phyloP scores from a whole-genome alignment of 2,329 filamentous ascomycete species.

The Aspergillus persii region DNA sequence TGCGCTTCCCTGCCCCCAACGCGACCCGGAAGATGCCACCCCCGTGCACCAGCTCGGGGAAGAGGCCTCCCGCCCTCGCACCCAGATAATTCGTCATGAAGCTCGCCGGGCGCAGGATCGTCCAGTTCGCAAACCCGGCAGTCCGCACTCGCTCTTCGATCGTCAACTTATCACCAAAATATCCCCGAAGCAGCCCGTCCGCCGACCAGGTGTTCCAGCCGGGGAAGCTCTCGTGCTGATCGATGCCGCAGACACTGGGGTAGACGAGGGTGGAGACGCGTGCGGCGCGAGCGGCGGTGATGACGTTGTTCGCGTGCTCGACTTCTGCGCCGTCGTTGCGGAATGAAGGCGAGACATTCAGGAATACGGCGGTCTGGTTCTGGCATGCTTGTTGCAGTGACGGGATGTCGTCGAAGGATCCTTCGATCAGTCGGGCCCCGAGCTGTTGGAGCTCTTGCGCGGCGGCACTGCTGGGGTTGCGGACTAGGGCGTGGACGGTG shows the following conservation, averaged over 20 bases:
- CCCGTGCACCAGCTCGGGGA: neutral
- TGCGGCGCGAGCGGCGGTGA: neutral
- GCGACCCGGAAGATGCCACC: neutral
- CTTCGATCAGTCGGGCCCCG: neutral
- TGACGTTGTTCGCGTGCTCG: neutral
- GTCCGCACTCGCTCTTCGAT: neutral
- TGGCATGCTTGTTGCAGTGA: neutral
- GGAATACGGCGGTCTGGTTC: neutral
- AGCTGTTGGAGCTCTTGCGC: neutral
- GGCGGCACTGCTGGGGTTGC: neutral
- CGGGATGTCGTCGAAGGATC: neutral
- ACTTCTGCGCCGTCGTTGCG: neutral
- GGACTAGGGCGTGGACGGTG: neutral
- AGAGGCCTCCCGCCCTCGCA: neutral
- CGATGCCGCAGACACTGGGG: neutral
- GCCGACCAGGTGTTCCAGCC: neutral
- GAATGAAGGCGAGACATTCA: neutral
- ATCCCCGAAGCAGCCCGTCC: neutral
- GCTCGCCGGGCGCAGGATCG: neutral
- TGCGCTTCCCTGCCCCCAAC: neutral
- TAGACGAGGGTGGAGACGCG: neutral
- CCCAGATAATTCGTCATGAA: neutral
- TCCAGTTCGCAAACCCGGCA: neutral
- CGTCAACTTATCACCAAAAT: neutral
- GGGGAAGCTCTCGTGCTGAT: neutral